These are phyloP conservation scores for Penicillium pancosmium DNA, from an alignment of 495 filamentous ascomycete genomes.

Conservation along the genomic window DNA sequence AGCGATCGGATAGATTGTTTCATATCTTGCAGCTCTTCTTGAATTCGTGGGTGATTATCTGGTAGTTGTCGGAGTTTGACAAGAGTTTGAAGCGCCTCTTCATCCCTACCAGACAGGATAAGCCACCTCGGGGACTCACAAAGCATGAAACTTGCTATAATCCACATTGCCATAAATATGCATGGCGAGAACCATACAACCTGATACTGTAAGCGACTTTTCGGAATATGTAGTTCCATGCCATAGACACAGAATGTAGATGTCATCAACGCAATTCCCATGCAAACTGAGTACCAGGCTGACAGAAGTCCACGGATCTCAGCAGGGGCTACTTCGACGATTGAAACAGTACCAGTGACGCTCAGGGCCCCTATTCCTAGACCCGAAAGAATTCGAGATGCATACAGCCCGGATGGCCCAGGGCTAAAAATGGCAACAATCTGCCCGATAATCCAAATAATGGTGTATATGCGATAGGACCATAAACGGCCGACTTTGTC, in stretches of 20 bases:
- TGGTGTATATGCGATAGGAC: slow-evolving; percentile 17
- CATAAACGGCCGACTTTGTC: slow-evolving; percentile 21
- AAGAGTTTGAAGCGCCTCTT: slow-evolving; percentile 31
- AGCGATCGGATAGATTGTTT: slow-evolving; percentile 24
- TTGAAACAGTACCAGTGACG: slow-evolving; percentile 15
- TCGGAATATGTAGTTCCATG: slow-evolving; percentile 7
- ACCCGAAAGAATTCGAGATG: slow-evolving; percentile 19
- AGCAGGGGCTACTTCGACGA: slow-evolving; percentile 21
- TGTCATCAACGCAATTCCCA: slow-evolving; percentile 7
- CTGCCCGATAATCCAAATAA: slow-evolving; percentile 18
- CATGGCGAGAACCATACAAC: slow-evolving; percentile 17
- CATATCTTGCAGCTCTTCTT: slow-evolving; percentile 30
- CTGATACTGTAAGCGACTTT: slow-evolving; percentile 22
- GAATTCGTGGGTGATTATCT: slow-evolving; percentile 24
- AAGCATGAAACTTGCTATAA: slow-evolving; percentile 22
- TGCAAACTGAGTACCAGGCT: slow-evolving; percentile 18
- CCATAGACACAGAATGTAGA: slow-evolving; percentile 19
- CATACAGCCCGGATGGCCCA: slow-evolving; percentile 8
- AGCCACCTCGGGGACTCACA: slow-evolving; percentile 44
- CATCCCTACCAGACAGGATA: slow-evolving; percentile 23
- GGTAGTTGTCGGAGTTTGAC: slow-evolving; percentile 29
- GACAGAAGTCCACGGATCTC: slow-evolving; percentile 25
- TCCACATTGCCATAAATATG: slow-evolving; percentile 17
- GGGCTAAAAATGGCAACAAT: slow-evolving; percentile 8
- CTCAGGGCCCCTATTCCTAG: slow-evolving; percentile 22